These are phyloP conservation scores for Monilinia polystroma DNA, from an alignment of 2,329 filamentous ascomycete genomes.

Conservation along the genomic window DNA sequence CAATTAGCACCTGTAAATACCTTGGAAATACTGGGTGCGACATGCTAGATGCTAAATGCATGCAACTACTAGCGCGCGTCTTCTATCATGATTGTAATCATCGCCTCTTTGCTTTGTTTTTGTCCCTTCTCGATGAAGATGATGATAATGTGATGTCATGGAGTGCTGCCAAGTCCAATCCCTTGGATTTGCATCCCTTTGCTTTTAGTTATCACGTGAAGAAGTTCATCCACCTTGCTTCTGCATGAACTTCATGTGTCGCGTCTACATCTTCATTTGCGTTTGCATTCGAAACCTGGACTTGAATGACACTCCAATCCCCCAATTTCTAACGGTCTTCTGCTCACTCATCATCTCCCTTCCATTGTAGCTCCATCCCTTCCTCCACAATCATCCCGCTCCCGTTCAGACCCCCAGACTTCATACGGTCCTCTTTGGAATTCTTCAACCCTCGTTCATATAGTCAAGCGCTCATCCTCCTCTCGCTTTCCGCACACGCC, in stretches of 20 bases:
- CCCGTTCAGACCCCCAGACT: not conserved
- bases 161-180: not conserved
- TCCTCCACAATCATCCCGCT: not conserved
- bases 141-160: not conserved
- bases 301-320: too few species aligned
- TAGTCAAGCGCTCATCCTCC: conserved; percentile 31
- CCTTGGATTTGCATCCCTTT: not conserved
- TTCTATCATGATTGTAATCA: not conserved
- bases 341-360: not conserved
- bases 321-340: not conserved
- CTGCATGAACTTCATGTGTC: too few species aligned
- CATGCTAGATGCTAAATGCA: conserved; percentile 2
- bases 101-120: not conserved
- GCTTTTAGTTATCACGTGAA: not conserved
- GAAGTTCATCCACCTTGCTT: too few species aligned
- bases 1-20: not conserved
- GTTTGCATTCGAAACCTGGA: not conserved
- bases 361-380: too few species aligned
- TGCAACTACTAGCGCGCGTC: not conserved
- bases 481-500: conserved; percentile 36
- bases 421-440: not conserved
- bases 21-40: not conserved
- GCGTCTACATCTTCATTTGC: not conserved
- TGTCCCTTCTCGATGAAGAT: not conserved
- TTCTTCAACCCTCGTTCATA: conserved; percentile 18